These are phyloP conservation scores for Celoporthe dispersa DNA, from an alignment of 2,329 filamentous ascomycete genomes.

Conservation along the genomic window DNA sequence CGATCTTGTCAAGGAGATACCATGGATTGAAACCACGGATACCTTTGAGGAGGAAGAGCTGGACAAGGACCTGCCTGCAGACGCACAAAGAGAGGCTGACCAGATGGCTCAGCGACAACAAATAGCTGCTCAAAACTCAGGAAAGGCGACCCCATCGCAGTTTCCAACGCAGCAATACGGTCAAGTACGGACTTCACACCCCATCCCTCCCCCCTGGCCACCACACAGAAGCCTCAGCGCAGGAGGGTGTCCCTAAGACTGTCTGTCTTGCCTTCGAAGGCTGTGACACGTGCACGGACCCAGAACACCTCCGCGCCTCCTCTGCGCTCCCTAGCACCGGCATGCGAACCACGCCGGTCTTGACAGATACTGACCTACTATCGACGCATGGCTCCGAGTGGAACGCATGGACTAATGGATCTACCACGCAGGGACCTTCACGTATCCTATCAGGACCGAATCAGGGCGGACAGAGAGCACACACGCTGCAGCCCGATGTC, in stretches of 20 bases:
- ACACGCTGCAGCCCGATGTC: no score
- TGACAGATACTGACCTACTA: not conserved
- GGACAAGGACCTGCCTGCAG: constrained; percentile 60
- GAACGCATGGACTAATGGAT: not conserved
- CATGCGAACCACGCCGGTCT: not conserved
- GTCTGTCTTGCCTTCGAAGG: not conserved
- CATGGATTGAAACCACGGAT: constrained; percentile 68
- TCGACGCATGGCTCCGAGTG: not conserved
- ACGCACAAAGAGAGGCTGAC: constrained; percentile 63
- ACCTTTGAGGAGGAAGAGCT: constrained; percentile 73
- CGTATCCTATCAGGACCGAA: not conserved
- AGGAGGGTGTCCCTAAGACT: not conserved
- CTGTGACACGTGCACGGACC: not conserved
- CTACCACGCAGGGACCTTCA: not conserved
- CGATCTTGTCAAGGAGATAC: constrained; percentile 47
- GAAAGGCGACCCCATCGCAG: not conserved
- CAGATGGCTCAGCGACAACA: constrained; percentile 36
- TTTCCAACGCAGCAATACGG: not conserved
- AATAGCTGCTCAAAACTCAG: not conserved
- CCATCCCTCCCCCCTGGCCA: not conserved
- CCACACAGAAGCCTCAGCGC: not conserved
- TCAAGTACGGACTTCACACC: not conserved
- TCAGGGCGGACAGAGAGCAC: not conserved
- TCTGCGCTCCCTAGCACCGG: not conserved
- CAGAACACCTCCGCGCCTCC: not conserved